Evolutionary conservation across 768 basidiomycete genomes (phyloP).

Genomic region (Hericium coralloides): DNA sequence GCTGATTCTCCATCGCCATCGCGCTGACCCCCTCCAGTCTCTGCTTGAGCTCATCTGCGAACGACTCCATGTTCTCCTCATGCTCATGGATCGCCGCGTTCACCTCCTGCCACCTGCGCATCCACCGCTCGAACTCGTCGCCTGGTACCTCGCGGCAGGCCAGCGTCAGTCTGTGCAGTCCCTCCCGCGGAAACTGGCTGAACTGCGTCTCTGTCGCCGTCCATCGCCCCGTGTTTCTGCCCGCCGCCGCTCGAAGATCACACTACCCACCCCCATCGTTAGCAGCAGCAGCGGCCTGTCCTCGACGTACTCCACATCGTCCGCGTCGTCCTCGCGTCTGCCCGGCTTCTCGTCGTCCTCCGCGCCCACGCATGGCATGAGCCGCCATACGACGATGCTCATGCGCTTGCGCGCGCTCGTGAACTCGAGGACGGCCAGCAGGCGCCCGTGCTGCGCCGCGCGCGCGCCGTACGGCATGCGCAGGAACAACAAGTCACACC

Average conservation of each 20-base stretch:
- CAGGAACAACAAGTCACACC: slow-evolving; percentile 63
- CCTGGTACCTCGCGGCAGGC: slow-evolving; percentile 84
- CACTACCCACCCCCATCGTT: slow-evolving; percentile 92
- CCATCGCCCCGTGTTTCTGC: slow-evolving; percentile 48
- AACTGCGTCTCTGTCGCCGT: slow-evolving; percentile 72
- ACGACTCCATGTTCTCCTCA: slow-evolving; percentile 67
- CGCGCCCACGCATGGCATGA: too few species aligned
- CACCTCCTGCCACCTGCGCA: slow-evolving; percentile 70
- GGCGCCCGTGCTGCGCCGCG: slow-evolving; percentile 64
- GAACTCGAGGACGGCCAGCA: slow-evolving; percentile 94
- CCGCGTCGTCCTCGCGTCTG: too few species aligned
- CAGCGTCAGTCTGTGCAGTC: slow-evolving; percentile 86
- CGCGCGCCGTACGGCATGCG: slow-evolving; percentile 68
- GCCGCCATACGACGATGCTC: slow-evolving; percentile 76
- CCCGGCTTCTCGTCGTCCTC: too few species aligned
- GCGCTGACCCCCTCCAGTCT: slow-evolving; percentile 87
- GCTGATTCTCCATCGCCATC: slow-evolving; percentile 93
- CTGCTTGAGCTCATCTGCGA: slow-evolving; percentile 75
- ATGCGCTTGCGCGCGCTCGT: slow-evolving; percentile 90
- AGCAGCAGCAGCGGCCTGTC: slow-evolving; percentile 51
- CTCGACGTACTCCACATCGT: slow-evolving; percentile 42
- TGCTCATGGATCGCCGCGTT: slow-evolving; percentile 69
- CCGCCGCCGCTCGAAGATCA: slow-evolving; percentile 83
- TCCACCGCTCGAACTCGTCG: slow-evolving; percentile 77
- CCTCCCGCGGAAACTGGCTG: slow-evolving; percentile 79